Percentiles rank a stretch among this genome's conserved stretches.
Evolutionary conservation across 164 flowering plant species (phyloP).

Genomic region (Piper betle): DNA sequence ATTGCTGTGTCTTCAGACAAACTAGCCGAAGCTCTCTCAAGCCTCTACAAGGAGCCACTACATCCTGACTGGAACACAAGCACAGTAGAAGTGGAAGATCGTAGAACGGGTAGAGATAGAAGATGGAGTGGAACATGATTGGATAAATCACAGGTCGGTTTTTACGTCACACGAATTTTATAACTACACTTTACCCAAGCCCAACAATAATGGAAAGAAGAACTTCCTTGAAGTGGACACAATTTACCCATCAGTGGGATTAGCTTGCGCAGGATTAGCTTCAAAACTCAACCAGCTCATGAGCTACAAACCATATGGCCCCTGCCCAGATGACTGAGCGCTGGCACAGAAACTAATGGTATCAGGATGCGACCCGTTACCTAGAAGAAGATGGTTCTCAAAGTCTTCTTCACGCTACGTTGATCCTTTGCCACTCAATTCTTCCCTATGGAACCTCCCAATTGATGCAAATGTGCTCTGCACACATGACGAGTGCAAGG

Average conservation of each 20-base stretch:
- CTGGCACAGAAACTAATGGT: conserved; percentile 27
- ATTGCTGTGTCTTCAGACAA: conserved; percentile 28
- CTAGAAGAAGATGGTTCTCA: conserved; percentile 31
- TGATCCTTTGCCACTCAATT: conserved; percentile 20
- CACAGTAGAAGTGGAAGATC: conserved; percentile 12
- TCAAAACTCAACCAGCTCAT: conserved; percentile 23
- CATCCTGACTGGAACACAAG: conserved; percentile 6
- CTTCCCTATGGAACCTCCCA: conserved; percentile 24
- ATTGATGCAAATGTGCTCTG: conserved; percentile 24
- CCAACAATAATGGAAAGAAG: conserved; percentile 23
- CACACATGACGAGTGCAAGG: conserved; percentile 26
- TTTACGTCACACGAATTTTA: conserved; percentile 5
- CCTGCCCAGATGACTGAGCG: conserved; percentile 25
- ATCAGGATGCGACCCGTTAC: conserved; percentile 39
- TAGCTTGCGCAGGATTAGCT: conserved; percentile 13
- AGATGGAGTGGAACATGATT: conserved; percentile 14
- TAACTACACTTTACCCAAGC: conserved; percentile 24
- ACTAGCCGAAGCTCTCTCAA: conserved; percentile 14
- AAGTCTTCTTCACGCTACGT: conserved; percentile 17
- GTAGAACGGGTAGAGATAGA: conserved; percentile 13
- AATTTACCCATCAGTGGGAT: conserved; percentile 25
- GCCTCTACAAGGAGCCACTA: conserved; percentile 4
- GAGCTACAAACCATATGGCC: conserved; percentile 21
- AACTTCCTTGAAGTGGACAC: conserved; percentile 24
- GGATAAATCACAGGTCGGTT: not conserved